Conservation (phyloP, 495 filamentous ascomycete species). For the Xylaria acuta region DNA sequence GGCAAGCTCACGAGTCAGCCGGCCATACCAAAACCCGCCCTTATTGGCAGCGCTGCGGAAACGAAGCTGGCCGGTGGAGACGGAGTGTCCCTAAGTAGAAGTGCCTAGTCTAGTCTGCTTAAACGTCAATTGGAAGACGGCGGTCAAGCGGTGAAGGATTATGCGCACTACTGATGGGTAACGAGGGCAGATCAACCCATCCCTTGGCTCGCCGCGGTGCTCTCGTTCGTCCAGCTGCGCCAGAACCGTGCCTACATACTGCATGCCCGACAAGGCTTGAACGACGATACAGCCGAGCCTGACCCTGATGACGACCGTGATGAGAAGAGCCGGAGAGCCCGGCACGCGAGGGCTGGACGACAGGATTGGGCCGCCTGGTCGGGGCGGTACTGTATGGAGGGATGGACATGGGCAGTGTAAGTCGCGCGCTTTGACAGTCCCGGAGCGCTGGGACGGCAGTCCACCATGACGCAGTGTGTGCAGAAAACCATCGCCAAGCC, state of each 20-base stretch:
- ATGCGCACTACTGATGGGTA: constrained; percentile 33
- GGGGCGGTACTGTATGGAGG: too few species aligned
- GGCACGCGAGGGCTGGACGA: constrained; percentile 18
- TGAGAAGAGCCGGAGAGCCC: constrained; percentile 16
- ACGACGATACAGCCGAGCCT: constrained; percentile 19
- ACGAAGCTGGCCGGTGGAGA: constrained; percentile 41
- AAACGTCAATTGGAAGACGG: constrained; percentile 30
- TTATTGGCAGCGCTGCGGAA: constrained; percentile 30
- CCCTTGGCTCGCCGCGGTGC: constrained; percentile 3
- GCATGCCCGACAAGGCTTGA: constrained; percentile 24
- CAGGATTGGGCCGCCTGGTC: constrained; percentile 33
- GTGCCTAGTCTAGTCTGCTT: constrained; percentile 17
- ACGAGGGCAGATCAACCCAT: constrained; percentile 27
- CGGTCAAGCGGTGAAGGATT: constrained; percentile 44
- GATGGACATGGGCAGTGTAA: constrained; percentile 21
- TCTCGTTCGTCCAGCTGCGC: constrained; percentile 17
- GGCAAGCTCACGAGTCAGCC: constrained; percentile 23
- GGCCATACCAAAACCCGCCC: constrained; percentile 6
- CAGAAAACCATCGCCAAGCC: constrained; percentile 33
- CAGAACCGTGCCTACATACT: constrained; percentile 15
- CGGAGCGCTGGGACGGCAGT: constrained; percentile 29
- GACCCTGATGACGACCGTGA: constrained; percentile 8
- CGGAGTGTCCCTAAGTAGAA: constrained; percentile 39
- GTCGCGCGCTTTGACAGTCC: constrained; percentile 28
- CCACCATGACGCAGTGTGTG: constrained; percentile 42